phyloP scores from a whole-genome alignment of 1,284 basidiomycete species.

The Cryptococcus floricola region DNA sequence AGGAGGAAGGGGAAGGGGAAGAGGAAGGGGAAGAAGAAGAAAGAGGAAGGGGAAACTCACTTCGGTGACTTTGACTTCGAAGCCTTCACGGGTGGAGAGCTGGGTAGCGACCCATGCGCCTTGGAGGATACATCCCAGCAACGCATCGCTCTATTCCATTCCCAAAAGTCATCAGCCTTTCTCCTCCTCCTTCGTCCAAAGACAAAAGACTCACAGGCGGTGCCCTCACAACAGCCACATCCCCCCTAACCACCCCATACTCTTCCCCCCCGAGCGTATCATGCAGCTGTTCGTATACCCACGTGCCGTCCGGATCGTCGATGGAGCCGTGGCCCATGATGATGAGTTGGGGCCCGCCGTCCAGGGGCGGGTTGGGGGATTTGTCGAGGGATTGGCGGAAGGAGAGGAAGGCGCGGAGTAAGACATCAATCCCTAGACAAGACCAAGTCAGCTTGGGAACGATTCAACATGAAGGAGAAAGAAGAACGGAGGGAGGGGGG shows the following conservation, averaged over 20 bases:
- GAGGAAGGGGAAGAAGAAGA: no score
- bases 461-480: background rate
- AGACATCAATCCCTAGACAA: conserved; percentile 32
- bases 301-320: conserved; percentile 53
- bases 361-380: conserved; percentile 37
- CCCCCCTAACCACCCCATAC: no score
- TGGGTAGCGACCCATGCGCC: conserved; percentile 44
- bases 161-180: background rate
- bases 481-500: background rate
- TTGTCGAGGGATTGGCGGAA: conserved; percentile 63
- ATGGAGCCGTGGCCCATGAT: conserved; percentile 83
- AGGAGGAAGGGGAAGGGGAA: no score
- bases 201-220: conserved; percentile 33
- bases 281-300: conserved; percentile 59
- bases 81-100: conserved; percentile 65
- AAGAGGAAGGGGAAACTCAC: conserved; percentile 18
- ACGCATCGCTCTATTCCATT: conserved; percentile 16
- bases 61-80: conserved; percentile 89
- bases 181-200: background rate
- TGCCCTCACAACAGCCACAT: conserved; percentile 44
- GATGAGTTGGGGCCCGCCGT: conserved; percentile 71
- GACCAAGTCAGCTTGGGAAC: background rate
- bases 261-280: no score
- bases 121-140: conserved; percentile 45
- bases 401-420: conserved; percentile 66